A percentile compares a stretch with the other conserved stretches of the same genome.
phyloP scores from a whole-genome alignment of 2,329 filamentous ascomycete species.

The Alternaria angustiovoidea region DNA sequence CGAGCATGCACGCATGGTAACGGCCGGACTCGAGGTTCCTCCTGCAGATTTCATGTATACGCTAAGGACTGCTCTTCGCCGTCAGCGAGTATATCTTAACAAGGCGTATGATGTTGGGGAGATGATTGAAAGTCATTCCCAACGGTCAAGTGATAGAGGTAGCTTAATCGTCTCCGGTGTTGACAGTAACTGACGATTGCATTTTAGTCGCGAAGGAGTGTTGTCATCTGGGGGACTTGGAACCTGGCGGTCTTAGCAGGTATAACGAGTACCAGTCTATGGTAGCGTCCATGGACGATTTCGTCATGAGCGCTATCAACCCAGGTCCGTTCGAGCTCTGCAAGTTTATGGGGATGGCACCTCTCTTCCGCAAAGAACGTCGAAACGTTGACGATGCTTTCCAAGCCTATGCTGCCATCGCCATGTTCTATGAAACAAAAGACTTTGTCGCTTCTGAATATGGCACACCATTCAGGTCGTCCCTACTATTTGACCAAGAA shows the following conservation, averaged over 20 bases:
- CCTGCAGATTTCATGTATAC: slow-evolving; percentile 24
- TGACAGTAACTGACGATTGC: not conserved
- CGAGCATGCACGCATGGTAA: slow-evolving; percentile 11
- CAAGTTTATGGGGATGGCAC: slow-evolving; percentile 29
- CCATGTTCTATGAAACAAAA: slow-evolving; percentile 32
- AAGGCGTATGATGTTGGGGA: slow-evolving; percentile 23
- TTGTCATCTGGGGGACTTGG: slow-evolving; percentile 57
- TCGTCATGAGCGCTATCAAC: slow-evolving; percentile 26
- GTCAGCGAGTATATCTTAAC: slow-evolving; percentile 8
- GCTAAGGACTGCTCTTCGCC: slow-evolving; percentile 22
- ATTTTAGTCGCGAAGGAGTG: slow-evolving; percentile 53
- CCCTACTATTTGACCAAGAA: slow-evolving; percentile 52
- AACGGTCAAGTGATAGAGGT: slow-evolving; percentile 49
- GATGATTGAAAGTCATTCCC: slow-evolving; percentile 39
- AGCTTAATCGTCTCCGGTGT: slow-evolving; percentile 4
- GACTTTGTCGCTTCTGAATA: slow-evolving; percentile 49
- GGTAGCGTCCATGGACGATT: slow-evolving; percentile 40
- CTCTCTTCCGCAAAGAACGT: slow-evolving; percentile 27
- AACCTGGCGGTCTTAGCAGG: slow-evolving; percentile 50
- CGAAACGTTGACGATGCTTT: slow-evolving; percentile 35
- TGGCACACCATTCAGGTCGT: slow-evolving; percentile 48
- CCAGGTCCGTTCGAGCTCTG: slow-evolving; percentile 33
- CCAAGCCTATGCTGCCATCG: slow-evolving; percentile 30
- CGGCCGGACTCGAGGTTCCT: slow-evolving; percentile 18
- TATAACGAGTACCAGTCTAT: slow-evolving; percentile 52